Evolutionary conservation across 805 yeast genomes (phyloP).

Genomic region (Sugiyamaella qingdaonensis): DNA sequence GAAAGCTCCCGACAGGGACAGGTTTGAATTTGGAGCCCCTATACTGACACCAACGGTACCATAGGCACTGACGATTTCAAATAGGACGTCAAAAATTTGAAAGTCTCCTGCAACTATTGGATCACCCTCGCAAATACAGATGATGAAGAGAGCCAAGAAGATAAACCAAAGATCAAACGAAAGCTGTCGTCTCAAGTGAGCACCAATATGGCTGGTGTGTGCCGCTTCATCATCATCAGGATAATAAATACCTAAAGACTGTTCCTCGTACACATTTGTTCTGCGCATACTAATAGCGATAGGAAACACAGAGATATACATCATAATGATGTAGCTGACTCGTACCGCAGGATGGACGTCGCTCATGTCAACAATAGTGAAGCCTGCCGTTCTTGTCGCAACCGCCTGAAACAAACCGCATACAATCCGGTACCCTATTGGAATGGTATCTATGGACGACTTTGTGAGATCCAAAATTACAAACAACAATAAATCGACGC

Average conservation of each 20-base stretch:
- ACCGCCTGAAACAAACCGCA: constrained; percentile 89
- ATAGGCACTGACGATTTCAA: constrained; percentile 91
- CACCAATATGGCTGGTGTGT: constrained; percentile 60
- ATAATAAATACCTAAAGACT: constrained; percentile 87
- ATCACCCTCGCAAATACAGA: constrained; percentile 80
- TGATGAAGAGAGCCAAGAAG: constrained; percentile 75
- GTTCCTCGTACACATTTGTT: constrained; percentile 97
- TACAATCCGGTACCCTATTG: constrained; percentile 65
- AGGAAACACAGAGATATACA: constrained; percentile 96
- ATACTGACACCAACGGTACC: constrained; percentile 93
- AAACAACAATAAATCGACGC: constrained; percentile 74
- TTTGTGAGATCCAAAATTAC: constrained; percentile 68
- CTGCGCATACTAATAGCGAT: constrained; percentile 93
- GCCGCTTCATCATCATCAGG: constrained; percentile 32
- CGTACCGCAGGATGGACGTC: constrained; percentile 84
- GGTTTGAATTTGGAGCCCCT: constrained; percentile 65
- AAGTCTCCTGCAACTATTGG: constrained; percentile 52
- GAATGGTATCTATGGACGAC: constrained; percentile 46
- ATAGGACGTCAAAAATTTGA: constrained; percentile 66
- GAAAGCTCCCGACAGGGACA: constrained; percentile 74
- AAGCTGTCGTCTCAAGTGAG: constrained; percentile 86
- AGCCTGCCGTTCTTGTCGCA: constrained; percentile 92
- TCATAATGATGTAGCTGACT: constrained; percentile 91
- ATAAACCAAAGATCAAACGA: constrained; percentile 95
- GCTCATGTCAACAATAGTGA: constrained; percentile 65